Percentiles rank a stretch among this genome's conserved stretches.
Evolutionary conservation across 2,329 filamentous ascomycete genomes (phyloP).

Genomic region (Volutella citrinella): DNA sequence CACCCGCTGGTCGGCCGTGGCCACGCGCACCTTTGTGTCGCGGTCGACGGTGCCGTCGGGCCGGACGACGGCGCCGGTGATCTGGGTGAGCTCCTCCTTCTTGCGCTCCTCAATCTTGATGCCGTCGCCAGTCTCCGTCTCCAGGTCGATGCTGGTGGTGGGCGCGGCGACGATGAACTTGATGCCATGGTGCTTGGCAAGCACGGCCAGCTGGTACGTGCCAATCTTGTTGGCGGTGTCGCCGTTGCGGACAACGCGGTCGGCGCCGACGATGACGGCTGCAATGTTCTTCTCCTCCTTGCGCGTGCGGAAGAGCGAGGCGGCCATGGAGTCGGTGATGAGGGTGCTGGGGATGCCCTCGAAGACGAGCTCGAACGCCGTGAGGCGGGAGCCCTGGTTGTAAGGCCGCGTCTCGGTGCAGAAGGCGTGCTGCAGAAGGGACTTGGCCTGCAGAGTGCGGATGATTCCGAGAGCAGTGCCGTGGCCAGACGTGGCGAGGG

Average conservation of each 20-base stretch:
- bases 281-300: conserved; percentile 66
- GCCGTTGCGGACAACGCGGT: conserved; percentile 92
- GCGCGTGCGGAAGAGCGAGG: conserved; percentile 68
- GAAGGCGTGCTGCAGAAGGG: conserved; percentile 76
- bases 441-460: conserved; percentile 68
- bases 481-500: conserved; percentile 94
- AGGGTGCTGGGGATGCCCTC: conserved; percentile 88
- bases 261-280: conserved; percentile 90
- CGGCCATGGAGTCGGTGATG: conserved; percentile 96
- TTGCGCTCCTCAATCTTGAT: conserved; percentile 92
- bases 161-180: conserved; percentile 96
- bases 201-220: conserved; percentile 88
- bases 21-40: conserved; percentile 65
- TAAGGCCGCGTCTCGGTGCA: conserved; percentile 97
- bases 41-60: conserved; percentile 63
- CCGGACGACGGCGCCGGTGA: conserved; percentile 72
- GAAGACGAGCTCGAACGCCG: conserved; percentile 93
- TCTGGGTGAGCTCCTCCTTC: conserved; percentile 75
- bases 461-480: conserved; percentile 95
- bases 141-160: conserved; percentile 87
- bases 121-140: conserved; percentile 70
- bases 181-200: conserved; percentile 81
- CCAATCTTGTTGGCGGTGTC: conserved; percentile 99
- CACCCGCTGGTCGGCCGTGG: conserved; percentile 75
- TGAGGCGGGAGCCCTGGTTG: conserved; percentile 93